A percentile compares a stretch with the other conserved stretches of the same genome.
Conservation (phyloP, 805 yeast species). For the Metschnikowia lunata region DNA sequence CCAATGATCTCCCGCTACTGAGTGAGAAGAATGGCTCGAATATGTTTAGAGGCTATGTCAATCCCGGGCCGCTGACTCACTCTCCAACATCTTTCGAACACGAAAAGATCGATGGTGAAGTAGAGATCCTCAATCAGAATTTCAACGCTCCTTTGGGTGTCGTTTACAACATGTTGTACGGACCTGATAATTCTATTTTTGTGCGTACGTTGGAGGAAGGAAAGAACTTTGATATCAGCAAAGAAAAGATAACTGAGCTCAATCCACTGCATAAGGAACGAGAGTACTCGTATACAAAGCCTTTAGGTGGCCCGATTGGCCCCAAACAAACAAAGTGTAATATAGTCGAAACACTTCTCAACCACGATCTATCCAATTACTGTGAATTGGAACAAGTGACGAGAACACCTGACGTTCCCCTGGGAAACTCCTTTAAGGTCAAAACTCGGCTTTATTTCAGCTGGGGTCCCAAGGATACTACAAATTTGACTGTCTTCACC, state of each 20-base stretch:
- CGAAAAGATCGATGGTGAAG: constrained; percentile 42
- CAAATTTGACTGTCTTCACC: constrained; percentile 58
- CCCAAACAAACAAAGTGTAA: constrained; percentile 84
- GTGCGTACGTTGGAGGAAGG: constrained; percentile 34
- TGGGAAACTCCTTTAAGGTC: constrained; percentile 77
- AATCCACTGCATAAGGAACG: constrained; percentile 43
- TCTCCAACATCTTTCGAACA: constrained; percentile 49
- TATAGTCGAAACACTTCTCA: constrained; percentile 54
- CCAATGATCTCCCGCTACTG: neutral
- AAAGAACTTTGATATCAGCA: constrained; percentile 24
- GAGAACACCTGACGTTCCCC: constrained; percentile 93
- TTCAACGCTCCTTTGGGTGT: constrained; percentile 75
- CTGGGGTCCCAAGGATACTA: constrained; percentile 67
- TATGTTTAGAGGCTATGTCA: constrained; percentile 19
- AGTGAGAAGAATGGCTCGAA: neutral
- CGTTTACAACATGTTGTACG: constrained; percentile 66
- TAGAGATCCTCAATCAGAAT: constrained; percentile 46
- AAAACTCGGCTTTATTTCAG: constrained; percentile 65
- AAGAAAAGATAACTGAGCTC: constrained; percentile 26
- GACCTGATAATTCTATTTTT: constrained; percentile 44
- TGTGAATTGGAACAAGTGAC: constrained; percentile 62
- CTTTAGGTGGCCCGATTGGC: constrained; percentile 77
- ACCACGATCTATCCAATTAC: constrained; percentile 49
- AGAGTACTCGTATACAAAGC: constrained; percentile 64
- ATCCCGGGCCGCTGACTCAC: constrained; percentile 65